Conservation (phyloP, 1,284 basidiomycete genomes). For the Polyporus tsugae region DNA sequence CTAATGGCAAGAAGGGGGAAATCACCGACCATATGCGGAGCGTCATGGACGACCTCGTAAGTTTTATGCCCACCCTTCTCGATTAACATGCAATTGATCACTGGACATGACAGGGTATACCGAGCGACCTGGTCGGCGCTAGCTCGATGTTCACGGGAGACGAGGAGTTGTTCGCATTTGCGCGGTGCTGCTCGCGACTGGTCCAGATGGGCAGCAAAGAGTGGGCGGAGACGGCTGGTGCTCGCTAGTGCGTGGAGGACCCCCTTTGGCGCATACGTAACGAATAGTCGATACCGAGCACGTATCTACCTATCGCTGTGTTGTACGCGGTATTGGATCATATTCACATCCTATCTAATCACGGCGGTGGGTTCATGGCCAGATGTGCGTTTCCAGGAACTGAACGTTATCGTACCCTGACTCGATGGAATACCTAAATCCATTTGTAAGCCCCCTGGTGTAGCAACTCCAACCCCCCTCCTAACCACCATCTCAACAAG, state of each 20-base stretch:
- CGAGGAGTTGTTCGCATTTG: conserved; percentile 95
- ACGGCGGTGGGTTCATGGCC: neutral
- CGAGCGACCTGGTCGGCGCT: conserved; percentile 75
- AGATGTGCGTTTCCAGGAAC: neutral
- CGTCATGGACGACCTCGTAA: conserved; percentile 90
- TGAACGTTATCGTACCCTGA: conserved; percentile 2
- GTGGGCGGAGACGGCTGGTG: conserved; percentile 77
- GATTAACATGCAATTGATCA: neutral
- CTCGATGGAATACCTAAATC: neutral
- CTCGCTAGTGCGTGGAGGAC: conserved; percentile 28
- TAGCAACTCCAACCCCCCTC: neutral
- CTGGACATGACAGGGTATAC: conserved; percentile 68
- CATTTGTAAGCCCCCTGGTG: neutral
- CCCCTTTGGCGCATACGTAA: neutral
- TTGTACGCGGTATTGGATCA: neutral
- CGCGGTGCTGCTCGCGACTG: conserved; percentile 88
- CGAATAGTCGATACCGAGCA: neutral
- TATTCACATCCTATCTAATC: neutral
- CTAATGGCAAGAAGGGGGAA: conserved; percentile 45
- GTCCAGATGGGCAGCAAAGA: conserved; percentile 92
- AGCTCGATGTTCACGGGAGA: conserved; percentile 93
- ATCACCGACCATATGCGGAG: conserved; percentile 86
- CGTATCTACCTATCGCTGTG: neutral
- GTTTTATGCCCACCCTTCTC: conserved; percentile 39
- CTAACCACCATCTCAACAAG: neutral